phyloP scores from a whole-genome alignment of 2,329 filamentous ascomycete species.

The Diatrype stigma region DNA sequence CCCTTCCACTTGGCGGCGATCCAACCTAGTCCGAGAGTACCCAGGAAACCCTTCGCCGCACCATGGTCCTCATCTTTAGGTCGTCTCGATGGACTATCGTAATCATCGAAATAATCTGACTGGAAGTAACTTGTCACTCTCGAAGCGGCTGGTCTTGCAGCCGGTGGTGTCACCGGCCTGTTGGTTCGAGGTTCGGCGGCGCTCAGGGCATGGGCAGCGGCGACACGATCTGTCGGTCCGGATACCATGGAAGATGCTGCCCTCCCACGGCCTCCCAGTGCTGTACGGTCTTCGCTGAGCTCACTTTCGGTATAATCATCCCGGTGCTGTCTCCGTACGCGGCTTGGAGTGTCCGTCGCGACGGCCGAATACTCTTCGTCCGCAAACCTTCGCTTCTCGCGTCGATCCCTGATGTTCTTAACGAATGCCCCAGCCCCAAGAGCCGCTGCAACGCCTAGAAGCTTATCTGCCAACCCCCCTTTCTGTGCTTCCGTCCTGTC shows the following conservation, averaged over 20 bases:
- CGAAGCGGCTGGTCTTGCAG: constrained; percentile 35
- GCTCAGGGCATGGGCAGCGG: constrained; percentile 43
- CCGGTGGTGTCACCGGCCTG: constrained; percentile 38
- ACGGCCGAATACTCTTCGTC: constrained; percentile 63
- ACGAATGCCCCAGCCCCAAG: constrained; percentile 60
- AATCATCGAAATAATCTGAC: constrained; percentile 54
- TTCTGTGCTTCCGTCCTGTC: constrained; percentile 38
- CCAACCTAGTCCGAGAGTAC: constrained; percentile 64
- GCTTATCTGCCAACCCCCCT: constrained; percentile 54
- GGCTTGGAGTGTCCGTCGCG: constrained; percentile 55
- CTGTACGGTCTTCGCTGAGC: constrained; percentile 42
- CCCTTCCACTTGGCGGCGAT: constrained; percentile 62
- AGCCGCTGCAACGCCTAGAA: constrained; percentile 57
- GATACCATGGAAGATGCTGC: constrained; percentile 41
- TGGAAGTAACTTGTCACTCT: constrained; percentile 43
- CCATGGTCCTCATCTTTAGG: constrained; percentile 42
- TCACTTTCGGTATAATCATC: constrained; percentile 36
- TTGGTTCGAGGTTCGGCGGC: constrained; percentile 41
- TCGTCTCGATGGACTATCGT: constrained; percentile 59
- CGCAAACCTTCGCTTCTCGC: constrained; percentile 38
- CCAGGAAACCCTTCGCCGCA: constrained; percentile 54
- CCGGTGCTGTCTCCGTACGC: constrained; percentile 33
- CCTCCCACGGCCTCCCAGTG: constrained; percentile 24
- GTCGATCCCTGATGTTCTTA: constrained; percentile 54
- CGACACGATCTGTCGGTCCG: constrained; percentile 39